Percentiles rank a stretch among this genome's conserved stretches.
phyloP scores from a whole-genome alignment of 176 grass and related monocot genomes.

The Thalia dealbata region DNA sequence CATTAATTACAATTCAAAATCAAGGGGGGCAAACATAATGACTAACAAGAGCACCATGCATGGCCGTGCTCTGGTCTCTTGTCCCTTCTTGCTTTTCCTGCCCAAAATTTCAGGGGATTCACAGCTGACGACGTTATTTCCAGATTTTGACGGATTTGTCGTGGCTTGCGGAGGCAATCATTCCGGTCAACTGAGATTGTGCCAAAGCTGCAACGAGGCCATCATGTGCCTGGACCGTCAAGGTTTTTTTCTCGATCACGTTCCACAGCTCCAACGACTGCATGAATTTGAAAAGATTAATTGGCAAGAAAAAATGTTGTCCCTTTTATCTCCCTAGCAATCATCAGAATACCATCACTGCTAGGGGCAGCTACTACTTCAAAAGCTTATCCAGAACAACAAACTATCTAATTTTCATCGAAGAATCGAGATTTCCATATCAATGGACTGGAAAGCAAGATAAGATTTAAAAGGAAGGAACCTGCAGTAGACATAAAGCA shows the following conservation, averaged over 20 bases:
- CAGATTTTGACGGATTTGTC: slow-evolving; percentile 87
- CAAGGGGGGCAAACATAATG: too few relatives aligned
- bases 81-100: not conserved
- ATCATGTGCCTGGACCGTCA: slow-evolving; percentile 47
- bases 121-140: slow-evolving; percentile 41
- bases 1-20: not conserved
- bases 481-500: too few relatives aligned
- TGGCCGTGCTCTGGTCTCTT: not conserved
- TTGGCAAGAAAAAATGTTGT: not conserved
- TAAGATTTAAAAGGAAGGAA: too few relatives aligned
- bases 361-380: not conserved
- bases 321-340: not conserved
- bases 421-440: too few relatives aligned
- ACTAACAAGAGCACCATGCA: not conserved
- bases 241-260: slow-evolving; percentile 37
- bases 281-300: slow-evolving; percentile 14
- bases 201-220: slow-evolving; percentile 64
- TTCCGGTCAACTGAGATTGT: slow-evolving; percentile 32
- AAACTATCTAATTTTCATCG: too few relatives aligned
- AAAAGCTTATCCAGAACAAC: not conserved
- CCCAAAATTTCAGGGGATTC: not conserved
- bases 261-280: slow-evolving; percentile 91
- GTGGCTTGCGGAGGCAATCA: slow-evolving; percentile 79
- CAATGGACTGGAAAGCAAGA: too few relatives aligned
- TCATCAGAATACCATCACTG: not conserved